phyloP scores from a whole-genome alignment of 2,329 filamentous ascomycete genomes.

The Claviceps sp. region DNA sequence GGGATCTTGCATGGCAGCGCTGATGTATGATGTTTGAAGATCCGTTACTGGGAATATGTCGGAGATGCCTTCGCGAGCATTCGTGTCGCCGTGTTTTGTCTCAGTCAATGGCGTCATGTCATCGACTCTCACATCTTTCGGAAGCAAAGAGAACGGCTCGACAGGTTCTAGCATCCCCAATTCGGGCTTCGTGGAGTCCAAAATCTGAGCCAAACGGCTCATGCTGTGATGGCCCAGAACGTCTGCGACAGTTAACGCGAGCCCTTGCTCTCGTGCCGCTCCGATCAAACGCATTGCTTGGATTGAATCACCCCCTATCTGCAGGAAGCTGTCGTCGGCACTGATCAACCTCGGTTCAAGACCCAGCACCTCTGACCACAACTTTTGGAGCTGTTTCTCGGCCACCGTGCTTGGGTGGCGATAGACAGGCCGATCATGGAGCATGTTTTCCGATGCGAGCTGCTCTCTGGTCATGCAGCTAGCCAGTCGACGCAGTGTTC shows the following conservation, averaged over 20 bases:
- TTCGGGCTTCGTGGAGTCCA: not conserved
- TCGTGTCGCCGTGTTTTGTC: too few species aligned
- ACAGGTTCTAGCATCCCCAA: not conserved
- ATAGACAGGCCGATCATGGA: too few species aligned
- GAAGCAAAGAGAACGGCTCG: not conserved
- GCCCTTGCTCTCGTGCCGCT: not conserved
- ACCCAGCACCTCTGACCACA: too few species aligned
- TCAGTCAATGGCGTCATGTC: not conserved
- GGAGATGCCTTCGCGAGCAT: not conserved
- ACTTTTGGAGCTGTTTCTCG: too few species aligned
- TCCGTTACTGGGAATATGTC: not conserved
- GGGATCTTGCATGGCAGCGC: not conserved
- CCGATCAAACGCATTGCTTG: not conserved
- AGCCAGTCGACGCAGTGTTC: too few species aligned
- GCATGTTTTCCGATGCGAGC: too few species aligned
- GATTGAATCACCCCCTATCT: not conserved
- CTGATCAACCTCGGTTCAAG: not conserved
- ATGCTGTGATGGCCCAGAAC: slow-evolving; percentile 9
- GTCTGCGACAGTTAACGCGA: not conserved
- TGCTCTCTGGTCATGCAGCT: too few species aligned
- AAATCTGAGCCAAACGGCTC: not conserved
- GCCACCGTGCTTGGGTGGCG: too few species aligned
- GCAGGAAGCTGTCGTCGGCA: not conserved
- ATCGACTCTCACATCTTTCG: not conserved
- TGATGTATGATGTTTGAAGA: not conserved